phyloP scores from a whole-genome alignment of 352 stramenopile species.

The Pythium myriotylum region DNA sequence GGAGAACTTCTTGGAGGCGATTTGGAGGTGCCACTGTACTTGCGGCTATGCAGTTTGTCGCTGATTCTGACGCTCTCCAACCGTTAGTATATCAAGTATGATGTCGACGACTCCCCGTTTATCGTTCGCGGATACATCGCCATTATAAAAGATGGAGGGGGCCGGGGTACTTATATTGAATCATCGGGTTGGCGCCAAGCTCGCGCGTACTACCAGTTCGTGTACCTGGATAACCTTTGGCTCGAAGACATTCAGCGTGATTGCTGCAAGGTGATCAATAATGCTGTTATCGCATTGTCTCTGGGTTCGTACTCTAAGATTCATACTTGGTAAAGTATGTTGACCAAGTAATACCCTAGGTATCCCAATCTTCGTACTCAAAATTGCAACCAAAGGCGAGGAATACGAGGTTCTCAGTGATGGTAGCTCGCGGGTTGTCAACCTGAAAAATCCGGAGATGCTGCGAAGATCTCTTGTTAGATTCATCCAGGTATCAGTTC shows the following conservation, averaged over 20 bases:
- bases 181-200: constrained; percentile 51
- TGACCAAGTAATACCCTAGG: too few relatives aligned
- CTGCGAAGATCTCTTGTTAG: constrained; percentile 39
- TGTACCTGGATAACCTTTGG: constrained; percentile 68
- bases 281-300: constrained; percentile 27
- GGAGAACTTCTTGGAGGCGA: constrained; percentile 19
- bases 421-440: constrained; percentile 27
- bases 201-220: constrained; percentile 71
- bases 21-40: constrained; percentile 11
- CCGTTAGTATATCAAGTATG: constrained; percentile 29
- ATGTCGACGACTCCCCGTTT: constrained; percentile 21
- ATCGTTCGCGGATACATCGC: constrained; percentile 58
- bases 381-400: constrained; percentile 37
- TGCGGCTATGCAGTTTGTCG: too few relatives aligned
- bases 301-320: constrained; percentile 32
- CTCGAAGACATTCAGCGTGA: constrained; percentile 53
- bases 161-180: constrained; percentile 33
- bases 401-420: constrained; percentile 43
- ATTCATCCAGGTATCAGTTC: constrained; percentile 46
- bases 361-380: constrained; percentile 78
- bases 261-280: constrained; percentile 52
- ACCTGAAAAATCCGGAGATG: constrained; percentile 40
- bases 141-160: constrained; percentile 42
- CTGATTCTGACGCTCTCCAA: too few relatives aligned
- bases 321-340: too few relatives aligned